phyloP scores from a whole-genome alignment of 2,329 filamentous ascomycete genomes.

The Magnaporthales sp. region DNA sequence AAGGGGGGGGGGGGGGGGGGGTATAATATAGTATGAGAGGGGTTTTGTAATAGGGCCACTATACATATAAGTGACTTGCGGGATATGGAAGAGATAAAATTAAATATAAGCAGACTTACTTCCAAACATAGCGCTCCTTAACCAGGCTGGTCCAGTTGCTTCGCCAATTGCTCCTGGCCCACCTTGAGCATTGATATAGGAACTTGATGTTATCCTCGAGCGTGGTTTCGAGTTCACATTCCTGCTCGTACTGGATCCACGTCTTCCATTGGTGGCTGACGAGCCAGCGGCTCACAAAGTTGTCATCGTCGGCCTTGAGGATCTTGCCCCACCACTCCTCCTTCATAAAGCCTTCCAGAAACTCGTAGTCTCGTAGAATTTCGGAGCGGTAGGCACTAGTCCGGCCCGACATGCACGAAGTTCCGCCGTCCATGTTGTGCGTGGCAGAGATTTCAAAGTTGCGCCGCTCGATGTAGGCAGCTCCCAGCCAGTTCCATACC shows the following conservation, averaged over 20 bases:
- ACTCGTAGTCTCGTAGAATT: conserved; percentile 77
- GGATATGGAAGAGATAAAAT: background rate
- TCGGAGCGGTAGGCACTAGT: conserved; percentile 86
- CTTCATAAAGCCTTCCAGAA: conserved; percentile 82
- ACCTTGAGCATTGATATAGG: conserved; percentile 85
- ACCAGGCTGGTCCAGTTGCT: conserved; percentile 91
- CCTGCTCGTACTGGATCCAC: conserved; percentile 86
- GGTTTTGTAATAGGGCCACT: background rate
- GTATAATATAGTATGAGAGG: background rate
- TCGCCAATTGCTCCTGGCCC: conserved; percentile 96
- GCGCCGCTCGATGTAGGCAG: conserved; percentile 83
- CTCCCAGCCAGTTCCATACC: conserved; percentile 82
- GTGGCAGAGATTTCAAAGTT: conserved; percentile 97
- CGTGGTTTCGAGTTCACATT: conserved; percentile 88
- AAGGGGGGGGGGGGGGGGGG: background rate
- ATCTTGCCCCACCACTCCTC: conserved; percentile 86
- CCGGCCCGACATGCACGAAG: conserved; percentile 93
- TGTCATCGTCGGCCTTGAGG: conserved; percentile 94
- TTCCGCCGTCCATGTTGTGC: conserved; percentile 87
- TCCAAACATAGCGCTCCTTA: conserved; percentile 75
- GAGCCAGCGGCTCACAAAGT: conserved; percentile 95
- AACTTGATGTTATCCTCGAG: conserved; percentile 85
- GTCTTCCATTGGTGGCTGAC: conserved; percentile 90
- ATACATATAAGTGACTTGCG: background rate
- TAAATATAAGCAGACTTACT: conserved; percentile 48